Evolutionary conservation across 495 filamentous ascomycete genomes (phyloP), one percentile per base, ranked within the genome.

Genomic region (Hyaloscypha variabilis): DNA sequence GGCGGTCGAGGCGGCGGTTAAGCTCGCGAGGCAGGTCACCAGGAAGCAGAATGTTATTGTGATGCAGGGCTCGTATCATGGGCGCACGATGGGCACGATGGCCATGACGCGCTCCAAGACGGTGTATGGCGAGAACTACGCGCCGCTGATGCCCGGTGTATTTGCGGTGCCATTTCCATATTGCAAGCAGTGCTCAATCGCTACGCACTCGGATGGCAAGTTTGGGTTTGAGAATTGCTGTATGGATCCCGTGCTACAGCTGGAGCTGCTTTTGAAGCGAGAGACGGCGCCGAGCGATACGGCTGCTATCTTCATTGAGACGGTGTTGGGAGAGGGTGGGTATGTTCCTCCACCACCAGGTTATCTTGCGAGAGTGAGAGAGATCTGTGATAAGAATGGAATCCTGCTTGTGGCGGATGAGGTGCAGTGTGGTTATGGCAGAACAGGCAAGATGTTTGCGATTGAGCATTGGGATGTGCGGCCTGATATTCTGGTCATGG

Each of bases 401-500:
- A 85, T 83, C 0, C 81, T 92, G 3, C 75, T 91, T 28, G 86
- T 92, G 49, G 73, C 89, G 6, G 91, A 94, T 64, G 91, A 94
- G 65, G 84, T 92, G 46, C 92, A 93, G 88, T 87, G 87, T 70
- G 91, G 89, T 0, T 90, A 90, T 83, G 89, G 89, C 0, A 79
- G 88, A 17, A 83, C 81, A n/a, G 89, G 89, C 2, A 88, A 84
- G 2, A 69, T 89, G 8, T 85, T 88, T 56, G 88, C 85, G 0
- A 91, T 87, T 84, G 78, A 90, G 63, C 82, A 88, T 56, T 87
- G 90, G 71, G 78, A 65, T 56, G 74, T 86, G 11, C 76, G 82
- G 0, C 87, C 87, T 0, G 89, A 91, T 70, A 84, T 92, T 21
- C 80, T 86, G 71, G 82, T 84, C 0, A 81, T 90, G 19, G 88